Conservation (phyloP, 441 rosid genomes). For the Populus hybrid region DNA sequence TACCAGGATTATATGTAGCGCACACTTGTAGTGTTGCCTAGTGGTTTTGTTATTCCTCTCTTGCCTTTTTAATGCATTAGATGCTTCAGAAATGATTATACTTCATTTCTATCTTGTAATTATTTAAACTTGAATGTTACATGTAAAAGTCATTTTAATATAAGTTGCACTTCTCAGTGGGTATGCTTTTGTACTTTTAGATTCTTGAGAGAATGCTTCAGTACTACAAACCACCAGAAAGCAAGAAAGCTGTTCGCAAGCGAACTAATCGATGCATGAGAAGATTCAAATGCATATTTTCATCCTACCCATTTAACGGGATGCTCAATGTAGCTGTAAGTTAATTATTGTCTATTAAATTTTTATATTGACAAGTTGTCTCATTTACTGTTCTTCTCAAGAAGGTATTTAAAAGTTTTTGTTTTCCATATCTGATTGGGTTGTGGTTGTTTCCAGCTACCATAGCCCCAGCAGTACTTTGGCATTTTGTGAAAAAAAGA, state of each 20-base stretch:
- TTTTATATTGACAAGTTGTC: background rate
- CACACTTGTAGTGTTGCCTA: background rate
- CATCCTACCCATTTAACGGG: constrained; percentile 65
- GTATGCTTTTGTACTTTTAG: constrained; percentile 40
- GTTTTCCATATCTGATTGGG: background rate
- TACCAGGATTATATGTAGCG: background rate
- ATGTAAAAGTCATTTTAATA: background rate
- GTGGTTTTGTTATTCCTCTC: background rate
- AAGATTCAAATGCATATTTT: constrained; percentile 43
- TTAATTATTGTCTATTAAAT: constrained; percentile 10
- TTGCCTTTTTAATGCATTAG: background rate
- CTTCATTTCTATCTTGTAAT: background rate
- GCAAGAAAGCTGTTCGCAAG: constrained; percentile 16
- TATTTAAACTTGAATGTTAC: background rate
- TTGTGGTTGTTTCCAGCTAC: background rate
- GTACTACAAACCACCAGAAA: constrained; percentile 41
- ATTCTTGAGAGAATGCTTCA: constrained; percentile 67
- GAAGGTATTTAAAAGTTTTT: background rate
- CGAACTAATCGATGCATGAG: constrained; percentile 23
- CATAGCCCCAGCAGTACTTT: background rate
- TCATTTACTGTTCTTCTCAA: background rate
- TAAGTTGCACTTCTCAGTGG: constrained; percentile 6
- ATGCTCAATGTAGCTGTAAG: constrained; percentile 94
- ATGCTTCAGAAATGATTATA: constrained; percentile 1
- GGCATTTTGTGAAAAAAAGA: background rate